Percentiles rank a stretch among this genome's conserved stretches.
phyloP scores from a whole-genome alignment of 139 green algal species.

The Chlorella sp. region DNA sequence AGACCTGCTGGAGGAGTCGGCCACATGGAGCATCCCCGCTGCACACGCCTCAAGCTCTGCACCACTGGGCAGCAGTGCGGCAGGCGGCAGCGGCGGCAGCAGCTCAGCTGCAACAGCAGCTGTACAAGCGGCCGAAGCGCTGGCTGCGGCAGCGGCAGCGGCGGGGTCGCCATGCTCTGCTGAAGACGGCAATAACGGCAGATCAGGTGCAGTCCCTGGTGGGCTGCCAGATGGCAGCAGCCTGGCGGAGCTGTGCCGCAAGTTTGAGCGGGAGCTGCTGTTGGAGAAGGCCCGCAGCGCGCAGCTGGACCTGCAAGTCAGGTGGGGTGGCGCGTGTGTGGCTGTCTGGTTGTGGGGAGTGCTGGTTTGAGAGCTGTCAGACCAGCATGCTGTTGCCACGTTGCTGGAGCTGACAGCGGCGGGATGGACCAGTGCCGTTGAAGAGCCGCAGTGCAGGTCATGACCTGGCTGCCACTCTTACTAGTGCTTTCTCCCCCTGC shows the following conservation, averaged over 20 bases:
- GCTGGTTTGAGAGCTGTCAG: no score
- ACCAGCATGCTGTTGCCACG: no score
- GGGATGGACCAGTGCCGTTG: no score
- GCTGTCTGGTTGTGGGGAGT: no score
- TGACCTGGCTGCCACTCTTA: no score
- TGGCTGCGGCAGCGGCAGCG: neutral
- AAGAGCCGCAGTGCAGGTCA: no score
- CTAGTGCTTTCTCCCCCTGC: neutral
- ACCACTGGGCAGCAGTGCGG: neutral
- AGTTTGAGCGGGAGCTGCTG: slow-evolving; percentile 39
- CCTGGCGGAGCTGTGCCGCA: slow-evolving; percentile 22
- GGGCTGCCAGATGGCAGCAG: neutral
- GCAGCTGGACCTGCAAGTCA: slow-evolving; percentile 40
- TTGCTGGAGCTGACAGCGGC: no score
- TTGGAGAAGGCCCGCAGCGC: slow-evolving; percentile 27
- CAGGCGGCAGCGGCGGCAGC: neutral
- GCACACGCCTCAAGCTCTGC: neutral
- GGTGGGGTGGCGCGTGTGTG: neutral
- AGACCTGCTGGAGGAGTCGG: slow-evolving; percentile 75
- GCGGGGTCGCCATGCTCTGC: neutral
- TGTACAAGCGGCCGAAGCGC: neutral
- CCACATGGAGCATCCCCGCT: slow-evolving; percentile 54
- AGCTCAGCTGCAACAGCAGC: neutral
- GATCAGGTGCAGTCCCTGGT: neutral
- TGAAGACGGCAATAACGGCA: neutral